Base-by-base conservation (phyloP, 108 stramenopile genomes). In the Nannochloropsis gaditana region DNA sequence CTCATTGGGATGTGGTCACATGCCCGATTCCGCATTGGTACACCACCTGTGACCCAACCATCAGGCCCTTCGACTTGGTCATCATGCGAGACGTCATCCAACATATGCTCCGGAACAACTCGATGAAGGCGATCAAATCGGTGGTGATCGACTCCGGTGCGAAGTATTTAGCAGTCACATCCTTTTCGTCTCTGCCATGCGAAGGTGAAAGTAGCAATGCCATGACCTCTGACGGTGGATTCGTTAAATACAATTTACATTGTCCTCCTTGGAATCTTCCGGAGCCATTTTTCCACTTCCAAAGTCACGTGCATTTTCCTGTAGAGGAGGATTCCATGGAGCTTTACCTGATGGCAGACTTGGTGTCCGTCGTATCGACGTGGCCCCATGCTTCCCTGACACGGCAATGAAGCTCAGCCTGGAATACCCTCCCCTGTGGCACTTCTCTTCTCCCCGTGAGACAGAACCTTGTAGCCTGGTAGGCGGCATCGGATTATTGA, bases 261-360 rank as follows among this genome's bases (percentile, higher is more conserved):
- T 73, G 59, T 73, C 59, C 59, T n/a, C 59, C 59, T 4, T 73
- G 59, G 59, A 73, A 73, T 73, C n/a, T 73, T n/a, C 59, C 59
- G 15, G 59, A 73, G n/a, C 59, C 59, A 73, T 73, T 73, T n/a
- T 73, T 6, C 8, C 15, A n/a, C 1, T 73, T 73, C 59, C 59
- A 15, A n/a, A 73, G 59, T 73, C 59, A 73, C 59, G 59, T n/a
- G 3, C 4, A 5, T n/a, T 73, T 73, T 8, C 59, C 59, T 8
- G 59, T 2, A n/a, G 59, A 73, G 59, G 59, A 15, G 19, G 59
- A 73, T 8, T n/a, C 15, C n/a, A 73, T 73, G 59, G 59, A 73
- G n/a, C n/a, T 73, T 4, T 73, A 73, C n/a, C 59, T 15, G 4
- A n/a, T 73, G 4, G 59, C 4, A 15, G 59, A 73, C 59, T n/a